Evolutionary conservation across 176 grass and related monocot species (phyloP), one percentile per base, ranked within the genome.

Genomic region (Triticum turgidum): DNA sequence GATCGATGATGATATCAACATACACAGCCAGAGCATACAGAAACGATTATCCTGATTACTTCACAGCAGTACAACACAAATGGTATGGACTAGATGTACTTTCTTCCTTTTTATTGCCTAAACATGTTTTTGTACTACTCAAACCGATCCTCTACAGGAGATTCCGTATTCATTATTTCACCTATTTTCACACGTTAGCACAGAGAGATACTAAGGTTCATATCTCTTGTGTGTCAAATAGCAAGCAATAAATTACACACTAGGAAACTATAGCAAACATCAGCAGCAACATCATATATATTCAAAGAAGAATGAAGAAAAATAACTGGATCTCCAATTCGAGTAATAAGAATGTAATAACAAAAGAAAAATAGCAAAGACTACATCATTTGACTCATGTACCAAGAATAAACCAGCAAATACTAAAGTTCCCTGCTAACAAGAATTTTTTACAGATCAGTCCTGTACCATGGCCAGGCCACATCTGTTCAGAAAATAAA

Each of bases 41-140:
- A 86, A 79, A 86, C 78, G 52, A 78, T 8, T 82, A 52, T 6
- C 52, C 15, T 90, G 54, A 86, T 78, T 17, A 29, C 52, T 39
- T 78, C 18, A 86, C 69, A 13, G 5, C 47, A 61, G 58, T 30
- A 30, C 37, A 61, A 37, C 78, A 25, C 6, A 77, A 84, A 84
- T n/a, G 79, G 88, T 30, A 30, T 30, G 29, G 24, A 42, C 4
- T 77, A 52, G 17, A 82, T 59, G 1, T 32, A 1, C 9, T 76
- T 61, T 69, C 49, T 52, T 17, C 65, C 49, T 52, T 42, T 72
- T 18, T 77, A 15, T 77, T 51, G 33, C 45, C 8, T 76, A 76
- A 61, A 61, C 22, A 78, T 51, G 42, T 73, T 10, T 75, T 73
- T n/a, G 10, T 45, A 63, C 15, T 30, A 30, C 29, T 30, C 29